phyloP scores from a whole-genome alignment of 768 basidiomycete genomes.

The Ephemerocybe angulata region DNA sequence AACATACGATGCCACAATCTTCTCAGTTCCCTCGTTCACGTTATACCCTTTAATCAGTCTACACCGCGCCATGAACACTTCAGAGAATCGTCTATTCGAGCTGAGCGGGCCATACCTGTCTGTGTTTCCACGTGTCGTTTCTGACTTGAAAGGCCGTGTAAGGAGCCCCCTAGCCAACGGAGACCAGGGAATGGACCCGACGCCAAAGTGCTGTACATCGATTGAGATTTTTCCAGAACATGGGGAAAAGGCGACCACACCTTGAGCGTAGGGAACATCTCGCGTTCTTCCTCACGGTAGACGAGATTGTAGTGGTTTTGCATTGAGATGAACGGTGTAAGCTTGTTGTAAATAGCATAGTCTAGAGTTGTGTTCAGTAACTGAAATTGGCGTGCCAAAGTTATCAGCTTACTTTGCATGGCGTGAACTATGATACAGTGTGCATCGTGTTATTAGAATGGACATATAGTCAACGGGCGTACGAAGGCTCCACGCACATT shows the following conservation, averaged over 20 bases:
- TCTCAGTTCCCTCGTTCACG: slow-evolving; percentile 24
- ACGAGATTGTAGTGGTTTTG: slow-evolving; percentile 60
- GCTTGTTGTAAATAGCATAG: slow-evolving; percentile 54
- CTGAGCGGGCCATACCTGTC: slow-evolving; percentile 28
- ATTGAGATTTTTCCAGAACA: background rate
- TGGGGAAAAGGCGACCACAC: slow-evolving; percentile 18
- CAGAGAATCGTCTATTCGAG: too few relatives aligned
- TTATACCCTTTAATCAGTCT: slow-evolving; percentile 24
- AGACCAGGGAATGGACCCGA: slow-evolving; percentile 58
- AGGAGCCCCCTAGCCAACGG: slow-evolving; percentile 52
- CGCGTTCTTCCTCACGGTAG: slow-evolving; percentile 63
- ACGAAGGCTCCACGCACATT: slow-evolving; percentile 37
- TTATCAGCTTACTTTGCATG: slow-evolving; percentile 59
- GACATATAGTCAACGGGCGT: background rate
- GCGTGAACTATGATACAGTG: slow-evolving; percentile 41
- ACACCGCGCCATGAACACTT: background rate
- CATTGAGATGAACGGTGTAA: slow-evolving; percentile 64
- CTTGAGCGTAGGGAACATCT: slow-evolving; percentile 58
- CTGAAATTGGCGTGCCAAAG: background rate
- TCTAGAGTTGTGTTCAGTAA: slow-evolving; percentile 27
- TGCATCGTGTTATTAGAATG: background rate
- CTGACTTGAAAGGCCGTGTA: slow-evolving; percentile 35
- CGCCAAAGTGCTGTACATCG: slow-evolving; percentile 41
- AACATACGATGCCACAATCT: slow-evolving; percentile 20
- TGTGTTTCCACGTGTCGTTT: slow-evolving; percentile 36